Percentiles rank a stretch among this genome's conserved stretches.
Evolutionary conservation across 2,329 filamentous ascomycete genomes (phyloP).

Genomic region (Pseudocercospora musae): DNA sequence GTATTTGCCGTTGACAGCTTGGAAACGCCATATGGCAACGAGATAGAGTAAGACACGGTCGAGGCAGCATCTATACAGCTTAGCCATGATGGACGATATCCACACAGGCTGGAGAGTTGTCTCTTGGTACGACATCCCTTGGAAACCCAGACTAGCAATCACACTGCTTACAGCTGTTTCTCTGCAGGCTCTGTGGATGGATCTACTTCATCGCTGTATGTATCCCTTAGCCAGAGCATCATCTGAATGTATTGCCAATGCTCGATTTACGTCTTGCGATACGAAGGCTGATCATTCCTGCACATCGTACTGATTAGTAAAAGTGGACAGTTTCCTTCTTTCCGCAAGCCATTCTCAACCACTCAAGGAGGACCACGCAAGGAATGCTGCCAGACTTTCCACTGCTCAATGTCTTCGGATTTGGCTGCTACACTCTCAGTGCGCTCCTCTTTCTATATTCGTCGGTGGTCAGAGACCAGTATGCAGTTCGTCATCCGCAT

Average conservation of each 20-base stretch:
- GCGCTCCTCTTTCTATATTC: slow-evolving; percentile 77
- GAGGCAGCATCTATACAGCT: neutral
- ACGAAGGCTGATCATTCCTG: neutral
- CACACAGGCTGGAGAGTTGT: slow-evolving; percentile 4
- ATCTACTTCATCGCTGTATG: slow-evolving; percentile 25
- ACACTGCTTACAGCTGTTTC: neutral
- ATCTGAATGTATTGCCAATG: neutral
- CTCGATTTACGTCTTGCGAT: neutral
- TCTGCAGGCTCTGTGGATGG: slow-evolving; percentile 30
- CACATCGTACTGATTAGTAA: slow-evolving; percentile 1
- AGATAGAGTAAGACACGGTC: too few relatives aligned
- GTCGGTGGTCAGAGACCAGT: slow-evolving; percentile 71
- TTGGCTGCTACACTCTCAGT: slow-evolving; percentile 68
- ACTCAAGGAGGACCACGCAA: slow-evolving; percentile 68
- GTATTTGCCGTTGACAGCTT: neutral
- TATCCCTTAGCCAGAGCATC: neutral
- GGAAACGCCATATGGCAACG: too few relatives aligned
- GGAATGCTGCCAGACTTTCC: slow-evolving; percentile 89
- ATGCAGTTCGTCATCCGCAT: slow-evolving; percentile 71
- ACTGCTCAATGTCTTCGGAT: slow-evolving; percentile 68
- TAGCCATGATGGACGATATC: neutral
- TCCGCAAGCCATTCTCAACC: slow-evolving; percentile 82
- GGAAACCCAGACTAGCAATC: neutral
- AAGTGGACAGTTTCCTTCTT: slow-evolving; percentile 83
- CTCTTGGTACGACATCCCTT: slow-evolving; percentile 17